Conservation (phyloP, 352 stramenopile genomes). For the Globisporangium irregulare region DNA sequence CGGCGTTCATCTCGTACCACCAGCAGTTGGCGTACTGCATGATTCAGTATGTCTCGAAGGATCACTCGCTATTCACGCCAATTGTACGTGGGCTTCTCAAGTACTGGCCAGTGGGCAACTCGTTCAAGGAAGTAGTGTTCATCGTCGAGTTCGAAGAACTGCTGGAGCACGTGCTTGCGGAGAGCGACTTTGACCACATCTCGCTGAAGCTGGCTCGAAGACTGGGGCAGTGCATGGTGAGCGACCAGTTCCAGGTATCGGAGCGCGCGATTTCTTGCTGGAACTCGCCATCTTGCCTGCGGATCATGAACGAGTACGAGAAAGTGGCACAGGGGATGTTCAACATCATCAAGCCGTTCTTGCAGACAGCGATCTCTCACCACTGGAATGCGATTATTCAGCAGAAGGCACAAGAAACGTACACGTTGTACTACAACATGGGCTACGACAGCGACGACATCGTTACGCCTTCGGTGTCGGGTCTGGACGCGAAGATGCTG, state of each 20-base stretch:
- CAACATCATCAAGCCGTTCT: slow-evolving; percentile 72
- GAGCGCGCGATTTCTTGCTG: slow-evolving; percentile 83
- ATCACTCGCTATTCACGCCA: slow-evolving; percentile 81
- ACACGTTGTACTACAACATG: slow-evolving; percentile 90
- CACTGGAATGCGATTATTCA: slow-evolving; percentile 87
- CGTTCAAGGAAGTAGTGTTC: slow-evolving; percentile 88
- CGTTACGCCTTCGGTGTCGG: slow-evolving; percentile 16
- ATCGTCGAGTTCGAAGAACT: slow-evolving; percentile 88
- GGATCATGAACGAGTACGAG: slow-evolving; percentile 90
- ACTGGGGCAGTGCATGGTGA: slow-evolving; percentile 76
- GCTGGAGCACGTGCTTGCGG: slow-evolving; percentile 81
- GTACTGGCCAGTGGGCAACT: slow-evolving; percentile 86
- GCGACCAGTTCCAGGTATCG: slow-evolving; percentile 82
- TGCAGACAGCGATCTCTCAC: slow-evolving; percentile 43
- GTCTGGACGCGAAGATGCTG: slow-evolving; percentile 35
- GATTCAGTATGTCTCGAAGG: slow-evolving; percentile 89
- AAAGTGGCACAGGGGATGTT: slow-evolving; percentile 85
- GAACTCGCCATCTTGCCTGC: slow-evolving; percentile 73
- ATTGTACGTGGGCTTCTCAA: slow-evolving; percentile 77
- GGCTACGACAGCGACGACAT: slow-evolving; percentile 79
- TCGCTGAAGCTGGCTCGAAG: slow-evolving; percentile 51
- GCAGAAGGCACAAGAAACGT: slow-evolving; percentile 82
- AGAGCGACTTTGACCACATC: slow-evolving; percentile 74
- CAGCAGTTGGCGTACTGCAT: slow-evolving; percentile 89
- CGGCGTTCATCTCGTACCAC: slow-evolving; percentile 86